Conservation (phyloP, 2,329 filamentous ascomycete genomes). For the Penicillium aurantiogriseum region DNA sequence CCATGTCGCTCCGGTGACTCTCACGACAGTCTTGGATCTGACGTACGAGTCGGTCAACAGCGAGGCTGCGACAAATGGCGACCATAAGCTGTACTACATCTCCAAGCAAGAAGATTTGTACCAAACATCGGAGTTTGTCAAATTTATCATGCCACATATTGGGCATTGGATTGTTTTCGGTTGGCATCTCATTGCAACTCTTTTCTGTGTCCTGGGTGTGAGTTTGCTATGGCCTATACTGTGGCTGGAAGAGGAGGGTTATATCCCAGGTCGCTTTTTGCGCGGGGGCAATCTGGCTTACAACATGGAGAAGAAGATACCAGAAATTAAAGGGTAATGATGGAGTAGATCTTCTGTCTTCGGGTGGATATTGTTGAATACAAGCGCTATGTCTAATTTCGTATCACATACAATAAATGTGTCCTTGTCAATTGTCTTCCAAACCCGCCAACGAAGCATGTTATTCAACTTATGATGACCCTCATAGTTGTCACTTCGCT, state of each 20-base stretch:
- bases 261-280: slow-evolving; percentile 25
- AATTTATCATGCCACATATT: slow-evolving; percentile 65
- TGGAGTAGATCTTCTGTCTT: neutral
- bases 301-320: slow-evolving; percentile 24
- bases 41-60: slow-evolving; percentile 42
- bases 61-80: slow-evolving; percentile 18
- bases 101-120: slow-evolving; percentile 77
- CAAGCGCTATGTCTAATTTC: neutral
- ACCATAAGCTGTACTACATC: slow-evolving; percentile 64
- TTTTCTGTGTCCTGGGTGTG: slow-evolving; percentile 63
- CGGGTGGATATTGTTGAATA: neutral
- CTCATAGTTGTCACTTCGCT: neutral
- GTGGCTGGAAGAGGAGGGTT: slow-evolving; percentile 47
- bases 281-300: slow-evolving; percentile 28
- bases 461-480: neutral
- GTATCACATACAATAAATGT: neutral
- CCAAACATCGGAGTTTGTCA: slow-evolving; percentile 71
- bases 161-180: slow-evolving; percentile 56
- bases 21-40: slow-evolving; percentile 68
- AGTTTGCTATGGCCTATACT: slow-evolving; percentile 52
- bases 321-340: slow-evolving; percentile 27
- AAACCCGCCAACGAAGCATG: neutral
- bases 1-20: slow-evolving; percentile 64
- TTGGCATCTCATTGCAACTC: slow-evolving; percentile 65
- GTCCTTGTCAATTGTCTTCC: neutral